A percentile compares a stretch with the other conserved stretches of the same genome.
These are phyloP conservation scores for Penicillium odoratum DNA, from an alignment of 495 filamentous ascomycete species.

Conservation along the genomic window DNA sequence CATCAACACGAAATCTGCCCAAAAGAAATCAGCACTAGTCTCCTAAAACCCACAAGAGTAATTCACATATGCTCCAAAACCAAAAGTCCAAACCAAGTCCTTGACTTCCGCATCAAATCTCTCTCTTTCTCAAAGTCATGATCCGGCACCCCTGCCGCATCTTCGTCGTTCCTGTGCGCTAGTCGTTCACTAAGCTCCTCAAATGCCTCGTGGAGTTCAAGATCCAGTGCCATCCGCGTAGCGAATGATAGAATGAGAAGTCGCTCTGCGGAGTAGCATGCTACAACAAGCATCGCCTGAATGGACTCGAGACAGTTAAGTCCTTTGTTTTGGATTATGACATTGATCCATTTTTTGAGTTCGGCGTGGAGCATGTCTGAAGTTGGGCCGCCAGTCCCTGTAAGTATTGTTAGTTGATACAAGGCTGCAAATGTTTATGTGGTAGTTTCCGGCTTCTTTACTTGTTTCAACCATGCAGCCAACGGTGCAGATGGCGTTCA, in stretches of 20 bases:
- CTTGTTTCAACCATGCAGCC: constrained; percentile 46
- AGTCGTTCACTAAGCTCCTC: constrained; percentile 37
- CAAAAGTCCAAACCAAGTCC: constrained; percentile 49
- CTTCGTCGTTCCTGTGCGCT: constrained; percentile 29
- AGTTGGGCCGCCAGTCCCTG: constrained; percentile 34
- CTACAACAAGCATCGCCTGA: constrained; percentile 49
- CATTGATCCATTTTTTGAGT: constrained; percentile 47
- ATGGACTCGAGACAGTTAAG: constrained; percentile 44
- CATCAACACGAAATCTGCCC: constrained; percentile 49
- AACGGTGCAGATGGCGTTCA: constrained; percentile 51
- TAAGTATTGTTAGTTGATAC: background rate
- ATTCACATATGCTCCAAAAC: constrained; percentile 49
- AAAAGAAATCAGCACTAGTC: background rate
- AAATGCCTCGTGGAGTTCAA: constrained; percentile 44
- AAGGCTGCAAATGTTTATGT: background rate
- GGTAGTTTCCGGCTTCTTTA: constrained; percentile 2
- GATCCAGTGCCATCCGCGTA: constrained; percentile 46
- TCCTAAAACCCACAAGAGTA: background rate
- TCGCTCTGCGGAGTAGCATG: constrained; percentile 50
- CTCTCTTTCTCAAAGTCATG: constrained; percentile 29
- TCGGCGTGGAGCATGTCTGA: constrained; percentile 42
- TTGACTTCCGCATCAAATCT: constrained; percentile 37
- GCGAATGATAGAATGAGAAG: constrained; percentile 48
- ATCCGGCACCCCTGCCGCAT: constrained; percentile 11
- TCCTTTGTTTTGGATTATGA: constrained; percentile 41